phyloP scores from a whole-genome alignment of 1,139 yeast genomes.

The Trichomonascaceae sp. region DNA sequence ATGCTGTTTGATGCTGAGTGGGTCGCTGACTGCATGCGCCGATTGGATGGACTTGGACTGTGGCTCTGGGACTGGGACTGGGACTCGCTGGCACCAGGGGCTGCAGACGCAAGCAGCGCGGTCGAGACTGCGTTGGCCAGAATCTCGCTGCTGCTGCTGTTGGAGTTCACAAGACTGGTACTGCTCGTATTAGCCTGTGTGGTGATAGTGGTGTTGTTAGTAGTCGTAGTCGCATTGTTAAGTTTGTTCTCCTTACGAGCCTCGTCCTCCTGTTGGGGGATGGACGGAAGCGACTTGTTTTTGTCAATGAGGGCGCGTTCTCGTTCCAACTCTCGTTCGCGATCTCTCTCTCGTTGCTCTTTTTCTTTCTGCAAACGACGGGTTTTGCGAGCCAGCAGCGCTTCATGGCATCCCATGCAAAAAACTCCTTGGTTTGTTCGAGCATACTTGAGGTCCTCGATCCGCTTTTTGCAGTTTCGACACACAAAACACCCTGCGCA shows the following conservation, averaged over 20 bases:
- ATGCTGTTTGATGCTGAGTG: neutral
- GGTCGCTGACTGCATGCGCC: neutral
- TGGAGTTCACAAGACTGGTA: neutral
- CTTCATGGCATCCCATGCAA: conserved; percentile 88
- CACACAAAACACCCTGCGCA: conserved; percentile 88
- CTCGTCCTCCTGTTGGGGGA: conserved; percentile 10
- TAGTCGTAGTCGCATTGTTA: no score
- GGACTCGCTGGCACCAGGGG: neutral
- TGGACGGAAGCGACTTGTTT: conserved; percentile 20
- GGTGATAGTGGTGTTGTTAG: neutral
- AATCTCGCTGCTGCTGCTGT: neutral
- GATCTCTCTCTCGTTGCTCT: conserved; percentile 7
- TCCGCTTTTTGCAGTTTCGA: conserved; percentile 75
- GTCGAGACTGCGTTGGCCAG: neutral
- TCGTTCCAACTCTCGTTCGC: neutral
- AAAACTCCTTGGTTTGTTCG: conserved; percentile 87
- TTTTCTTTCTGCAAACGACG: conserved; percentile 8
- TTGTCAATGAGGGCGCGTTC: conserved; percentile 4
- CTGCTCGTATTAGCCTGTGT: neutral
- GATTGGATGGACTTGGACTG: neutral
- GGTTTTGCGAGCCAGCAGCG: conserved; percentile 53
- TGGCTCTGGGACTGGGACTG: no score
- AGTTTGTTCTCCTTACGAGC: no score
- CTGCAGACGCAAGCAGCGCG: neutral
- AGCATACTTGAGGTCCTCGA: conserved; percentile 85